Percentiles rank a stretch among this genome's conserved stretches.
phyloP scores from a whole-genome alignment of 2,329 filamentous ascomycete genomes.

The Colletotrichum sp. region DNA sequence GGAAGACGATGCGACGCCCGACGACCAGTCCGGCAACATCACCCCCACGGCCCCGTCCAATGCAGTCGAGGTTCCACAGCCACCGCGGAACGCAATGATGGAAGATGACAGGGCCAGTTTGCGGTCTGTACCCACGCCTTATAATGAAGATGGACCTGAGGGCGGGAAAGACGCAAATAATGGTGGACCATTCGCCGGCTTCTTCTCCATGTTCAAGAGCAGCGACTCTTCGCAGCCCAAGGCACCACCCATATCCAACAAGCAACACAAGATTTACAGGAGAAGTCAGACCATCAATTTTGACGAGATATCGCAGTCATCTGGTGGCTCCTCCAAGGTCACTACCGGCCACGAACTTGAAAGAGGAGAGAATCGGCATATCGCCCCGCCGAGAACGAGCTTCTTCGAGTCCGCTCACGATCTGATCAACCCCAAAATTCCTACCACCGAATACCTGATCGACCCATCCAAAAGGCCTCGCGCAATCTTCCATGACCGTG shows the following conservation, averaged over 20 bases:
- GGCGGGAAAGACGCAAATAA: conserved; percentile 29
- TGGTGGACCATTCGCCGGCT: conserved; percentile 60
- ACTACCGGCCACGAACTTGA: conserved; percentile 57
- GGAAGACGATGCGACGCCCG: conserved; percentile 20
- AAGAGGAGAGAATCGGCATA: conserved; percentile 50
- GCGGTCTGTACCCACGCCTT: conserved; percentile 45
- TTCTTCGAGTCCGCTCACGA: conserved; percentile 96
- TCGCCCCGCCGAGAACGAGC: conserved; percentile 85
- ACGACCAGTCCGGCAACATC: conserved; percentile 17
- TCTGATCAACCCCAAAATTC: conserved; percentile 87
- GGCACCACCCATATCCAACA: conserved; percentile 55
- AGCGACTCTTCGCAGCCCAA: conserved; percentile 49
- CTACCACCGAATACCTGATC: conserved; percentile 79
- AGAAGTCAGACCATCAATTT: conserved; percentile 76
- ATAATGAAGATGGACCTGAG: conserved; percentile 28
- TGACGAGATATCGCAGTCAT: conserved; percentile 38
- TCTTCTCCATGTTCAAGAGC: conserved; percentile 78
- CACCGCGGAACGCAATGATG: conserved; percentile 66
- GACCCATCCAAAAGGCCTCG: conserved; percentile 82
- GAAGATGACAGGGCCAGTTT: conserved; percentile 71
- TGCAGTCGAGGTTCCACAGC: conserved; percentile 71
- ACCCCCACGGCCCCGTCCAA: conserved; percentile 33
- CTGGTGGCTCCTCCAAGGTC: conserved; percentile 44
- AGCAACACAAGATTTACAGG: conserved; percentile 74
- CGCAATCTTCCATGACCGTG: conserved; percentile 95